Evolutionary conservation across 305 asterid genomes (phyloP).

Genomic region (Solanum hybrid): DNA sequence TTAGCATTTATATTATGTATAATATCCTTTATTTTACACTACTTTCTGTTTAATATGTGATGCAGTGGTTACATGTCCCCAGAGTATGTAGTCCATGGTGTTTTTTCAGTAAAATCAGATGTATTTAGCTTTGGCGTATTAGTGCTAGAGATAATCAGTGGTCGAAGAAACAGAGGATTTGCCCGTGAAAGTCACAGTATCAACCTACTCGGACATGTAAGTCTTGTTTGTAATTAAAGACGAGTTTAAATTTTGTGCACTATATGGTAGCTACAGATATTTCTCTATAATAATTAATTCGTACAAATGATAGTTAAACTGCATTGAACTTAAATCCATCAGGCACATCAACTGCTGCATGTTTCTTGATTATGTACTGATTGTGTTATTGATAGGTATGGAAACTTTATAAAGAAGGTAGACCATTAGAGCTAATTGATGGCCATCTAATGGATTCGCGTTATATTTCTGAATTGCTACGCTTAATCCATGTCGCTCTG

Average conservation of each 20-base stretch:
- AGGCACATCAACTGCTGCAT: not conserved
- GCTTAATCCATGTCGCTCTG: not conserved
- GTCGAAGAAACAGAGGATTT: conserved; percentile 1
- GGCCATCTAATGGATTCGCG: not conserved
- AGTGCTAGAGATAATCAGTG: not conserved
- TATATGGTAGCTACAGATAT: not conserved
- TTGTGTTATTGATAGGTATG: conserved; percentile 4
- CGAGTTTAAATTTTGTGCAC: not conserved
- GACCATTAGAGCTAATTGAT: conserved; percentile 2
- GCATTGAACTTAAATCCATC: not conserved
- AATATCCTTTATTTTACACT: not conserved
- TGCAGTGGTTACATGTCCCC: conserved; percentile 12
- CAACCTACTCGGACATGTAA: conserved; percentile 5
- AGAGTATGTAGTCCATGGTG: conserved; percentile 4
- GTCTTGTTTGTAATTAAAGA: not conserved
- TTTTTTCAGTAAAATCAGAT: conserved; percentile 2
- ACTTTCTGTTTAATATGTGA: not conserved
- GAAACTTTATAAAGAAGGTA: conserved; percentile 1
- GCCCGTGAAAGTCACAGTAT: not conserved
- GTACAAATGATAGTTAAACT: not conserved
- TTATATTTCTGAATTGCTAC: not conserved
- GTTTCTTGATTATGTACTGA: not conserved
- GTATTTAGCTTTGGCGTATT: conserved; percentile 2
- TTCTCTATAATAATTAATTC: not conserved
- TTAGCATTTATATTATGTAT: not conserved